Base-by-base conservation (phyloP, 305 asterid genomes). In the Solanum aculeatissimum region DNA sequence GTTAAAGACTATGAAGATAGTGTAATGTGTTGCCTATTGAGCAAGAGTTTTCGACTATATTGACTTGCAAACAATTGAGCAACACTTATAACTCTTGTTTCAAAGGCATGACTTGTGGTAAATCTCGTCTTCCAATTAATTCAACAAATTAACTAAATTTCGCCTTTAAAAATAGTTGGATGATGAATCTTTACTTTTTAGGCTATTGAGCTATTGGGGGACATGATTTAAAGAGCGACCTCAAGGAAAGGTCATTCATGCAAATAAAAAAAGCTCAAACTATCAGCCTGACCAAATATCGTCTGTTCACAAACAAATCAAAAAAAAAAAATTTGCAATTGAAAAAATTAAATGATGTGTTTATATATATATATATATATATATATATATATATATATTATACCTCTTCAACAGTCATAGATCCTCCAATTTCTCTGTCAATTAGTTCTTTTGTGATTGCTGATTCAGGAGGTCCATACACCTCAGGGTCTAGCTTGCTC, bases 381-480 rank as follows among this genome's bases (percentile, higher is more conserved):
- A 35, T 35, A 5, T 35, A n/a, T n/a, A 3, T 35, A 32, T 32
- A 2, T 32, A 32, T 32, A 35, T 35, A 5, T 35, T 35, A 35
- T 4, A 35, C 99, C 96, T 96, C 95, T 32, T 91, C 91, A 25
- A 96, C 83, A 29, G 95, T 89, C 86, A 80, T 83, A 83, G 57
- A 77, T 78, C 98, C 96, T 87, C 80, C 63, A 55, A 93, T 91
- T 65, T 89, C 90, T 71, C 60, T 2, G 79, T 92, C 94, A 15
- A 94, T 80, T 9, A 91, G 4, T 84, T 92, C 89, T 38, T 65
- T 89, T 18, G 96, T 92, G 65, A 96, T 89, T 63, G 89, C 93
- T 49, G 98, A 96, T 84, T 93, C 98, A 21, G 90, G 86, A 54
- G 98, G 93, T 49, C 98, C 99, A 57, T 94, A 94, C 43, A 91